Conservation (phyloP, 176 grass and related monocot species). For the barley (Hordeum vulgare) region DNA sequence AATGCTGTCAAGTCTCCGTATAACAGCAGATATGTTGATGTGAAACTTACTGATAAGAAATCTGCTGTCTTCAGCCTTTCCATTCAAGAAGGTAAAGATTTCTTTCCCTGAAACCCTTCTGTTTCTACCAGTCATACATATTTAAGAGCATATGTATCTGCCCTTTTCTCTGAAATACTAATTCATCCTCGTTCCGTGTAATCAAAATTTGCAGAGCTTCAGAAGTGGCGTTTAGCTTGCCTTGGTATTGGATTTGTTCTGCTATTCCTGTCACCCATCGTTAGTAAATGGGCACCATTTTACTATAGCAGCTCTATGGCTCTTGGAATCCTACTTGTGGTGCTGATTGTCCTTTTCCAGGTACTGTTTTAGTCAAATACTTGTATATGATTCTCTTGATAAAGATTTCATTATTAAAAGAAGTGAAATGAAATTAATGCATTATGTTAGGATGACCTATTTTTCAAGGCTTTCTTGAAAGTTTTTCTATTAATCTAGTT, state of each 20-base stretch:
- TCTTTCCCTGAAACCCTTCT: not conserved
- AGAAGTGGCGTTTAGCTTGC: slow-evolving; percentile 77
- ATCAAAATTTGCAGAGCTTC: slow-evolving; percentile 55
- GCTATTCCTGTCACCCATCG: slow-evolving; percentile 60
- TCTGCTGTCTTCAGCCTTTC: slow-evolving; percentile 65
- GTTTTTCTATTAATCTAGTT: not conserved
- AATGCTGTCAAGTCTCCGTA: slow-evolving; percentile 63
- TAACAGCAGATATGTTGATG: slow-evolving; percentile 71
- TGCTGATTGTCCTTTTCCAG: slow-evolving; percentile 91
- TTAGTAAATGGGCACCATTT: slow-evolving; percentile 92
- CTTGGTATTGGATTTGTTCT: slow-evolving; percentile 76
- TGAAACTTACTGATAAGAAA: slow-evolving; percentile 65
- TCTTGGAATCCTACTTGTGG: slow-evolving; percentile 73
- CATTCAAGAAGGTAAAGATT: slow-evolving; percentile 63
- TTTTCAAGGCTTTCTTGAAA: not conserved
- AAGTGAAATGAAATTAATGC: not conserved
- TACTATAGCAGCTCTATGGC: slow-evolving; percentile 98
- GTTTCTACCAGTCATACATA: not conserved
- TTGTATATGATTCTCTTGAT: not conserved
- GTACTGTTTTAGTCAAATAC: slow-evolving; percentile 32
- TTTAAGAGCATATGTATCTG: not conserved
- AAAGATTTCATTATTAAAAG: not conserved
- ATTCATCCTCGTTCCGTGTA: not conserved
- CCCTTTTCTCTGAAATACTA: slow-evolving; percentile 1
- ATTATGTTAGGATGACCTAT: not conserved